Conservation (phyloP, 768 basidiomycete genomes). For the Dendrothele bispora region DNA sequence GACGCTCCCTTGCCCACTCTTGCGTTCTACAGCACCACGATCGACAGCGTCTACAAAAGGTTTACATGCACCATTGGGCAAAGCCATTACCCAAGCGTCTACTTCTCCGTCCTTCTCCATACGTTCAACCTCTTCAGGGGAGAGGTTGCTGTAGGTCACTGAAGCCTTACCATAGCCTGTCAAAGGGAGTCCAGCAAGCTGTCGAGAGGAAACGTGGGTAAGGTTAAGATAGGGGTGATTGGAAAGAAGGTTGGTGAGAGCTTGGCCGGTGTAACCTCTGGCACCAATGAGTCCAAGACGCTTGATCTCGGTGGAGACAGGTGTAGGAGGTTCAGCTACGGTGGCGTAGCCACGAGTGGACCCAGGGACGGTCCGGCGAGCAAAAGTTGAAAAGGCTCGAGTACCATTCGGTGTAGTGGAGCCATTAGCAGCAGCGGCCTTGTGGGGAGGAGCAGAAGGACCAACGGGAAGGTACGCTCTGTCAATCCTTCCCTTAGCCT, state of each 20-base stretch:
- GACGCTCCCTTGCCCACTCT: conserved; percentile 57
- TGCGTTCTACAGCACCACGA: conserved; percentile 60
- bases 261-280: conserved; percentile 93
- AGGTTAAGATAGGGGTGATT: conserved; percentile 86
- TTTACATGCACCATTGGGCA: conserved; percentile 96
- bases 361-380: conserved; percentile 43
- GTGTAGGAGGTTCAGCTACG: conserved; percentile 32
- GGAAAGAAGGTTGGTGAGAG: conserved; percentile 83
- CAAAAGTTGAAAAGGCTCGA: conserved; percentile 60
- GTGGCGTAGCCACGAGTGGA: conserved; percentile 82
- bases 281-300: conserved; percentile 94
- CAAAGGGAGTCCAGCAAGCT: conserved; percentile 81
- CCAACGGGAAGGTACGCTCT: conserved; percentile 89
- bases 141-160: conserved; percentile 81
- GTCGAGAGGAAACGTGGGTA: conserved; percentile 95
- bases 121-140: conserved; percentile 70
- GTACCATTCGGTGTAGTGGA: conserved; percentile 15
- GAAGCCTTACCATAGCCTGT: conserved; percentile 77
- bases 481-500: conserved; percentile 80
- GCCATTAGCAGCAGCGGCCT: conserved; percentile 30
- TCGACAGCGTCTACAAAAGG: conserved; percentile 97
- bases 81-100: conserved; percentile 98
- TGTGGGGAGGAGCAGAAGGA: conserved; percentile 61
- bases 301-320: conserved; percentile 67
- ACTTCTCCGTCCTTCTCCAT: conserved; percentile 91